These are phyloP conservation scores for Syzygium jambos DNA, from an alignment of 345 rosid species.

Conservation along the genomic window DNA sequence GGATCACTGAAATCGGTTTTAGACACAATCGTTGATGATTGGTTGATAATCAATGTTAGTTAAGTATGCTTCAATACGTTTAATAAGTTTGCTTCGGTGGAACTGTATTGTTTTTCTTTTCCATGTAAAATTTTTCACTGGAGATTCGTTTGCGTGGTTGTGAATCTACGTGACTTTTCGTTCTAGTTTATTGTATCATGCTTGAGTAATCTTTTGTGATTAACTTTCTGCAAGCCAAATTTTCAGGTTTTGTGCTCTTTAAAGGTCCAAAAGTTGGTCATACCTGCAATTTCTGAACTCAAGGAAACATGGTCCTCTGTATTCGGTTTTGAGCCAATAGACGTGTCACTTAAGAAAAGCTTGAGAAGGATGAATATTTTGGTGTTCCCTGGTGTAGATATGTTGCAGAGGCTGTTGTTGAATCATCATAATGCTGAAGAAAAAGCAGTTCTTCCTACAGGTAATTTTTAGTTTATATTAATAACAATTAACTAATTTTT, in stretches of 20 bases:
- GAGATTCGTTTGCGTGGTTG: background rate
- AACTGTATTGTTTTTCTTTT: background rate
- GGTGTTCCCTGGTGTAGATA: conserved; percentile 86
- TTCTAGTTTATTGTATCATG: background rate
- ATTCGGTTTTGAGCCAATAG: conserved; percentile 67
- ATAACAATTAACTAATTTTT: background rate
- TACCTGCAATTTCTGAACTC: conserved; percentile 89
- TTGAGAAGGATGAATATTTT: conserved; percentile 59
- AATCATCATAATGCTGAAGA: conserved; percentile 15
- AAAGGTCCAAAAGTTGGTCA: conserved; percentile 67
- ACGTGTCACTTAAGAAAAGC: conserved; percentile 25
- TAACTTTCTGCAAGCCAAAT: background rate
- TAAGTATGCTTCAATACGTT: background rate
- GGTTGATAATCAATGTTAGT: background rate
- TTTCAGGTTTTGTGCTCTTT: conserved; percentile 68
- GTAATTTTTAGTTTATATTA: conserved; percentile 13
- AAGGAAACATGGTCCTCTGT: conserved; percentile 83
- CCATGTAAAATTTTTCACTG: background rate
- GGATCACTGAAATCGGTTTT: background rate
- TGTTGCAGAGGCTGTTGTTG: conserved; percentile 64
- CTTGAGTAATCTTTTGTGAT: background rate
- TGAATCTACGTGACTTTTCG: background rate
- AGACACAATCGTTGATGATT: background rate
- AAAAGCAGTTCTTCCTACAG: conserved; percentile 7
- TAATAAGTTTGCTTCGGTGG: background rate